Percentiles rank a stretch among this genome's conserved stretches.
Conservation (phyloP, 2,329 filamentous ascomycete genomes). For the Huntiella decipiens region DNA sequence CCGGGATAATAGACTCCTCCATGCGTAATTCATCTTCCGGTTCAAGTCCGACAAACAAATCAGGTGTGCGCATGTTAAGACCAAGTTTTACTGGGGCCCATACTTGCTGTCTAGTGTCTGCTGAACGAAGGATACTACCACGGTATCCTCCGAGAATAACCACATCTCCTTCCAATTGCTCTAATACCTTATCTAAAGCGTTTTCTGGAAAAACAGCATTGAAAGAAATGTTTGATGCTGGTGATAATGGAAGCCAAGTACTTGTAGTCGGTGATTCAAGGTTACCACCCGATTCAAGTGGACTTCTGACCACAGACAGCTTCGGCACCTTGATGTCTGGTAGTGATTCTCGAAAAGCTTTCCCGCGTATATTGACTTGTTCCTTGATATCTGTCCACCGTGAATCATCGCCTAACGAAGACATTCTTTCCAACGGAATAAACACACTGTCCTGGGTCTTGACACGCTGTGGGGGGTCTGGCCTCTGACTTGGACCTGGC, state of each 20-base stretch:
- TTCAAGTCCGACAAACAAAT: conserved; percentile 69
- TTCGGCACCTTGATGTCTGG: conserved; percentile 55
- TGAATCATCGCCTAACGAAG: conserved; percentile 68
- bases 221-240: neutral
- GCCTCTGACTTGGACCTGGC: neutral
- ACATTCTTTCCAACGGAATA: conserved; percentile 55
- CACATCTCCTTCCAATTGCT: conserved; percentile 60
- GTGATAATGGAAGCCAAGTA: too few species aligned
- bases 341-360: conserved; percentile 75
- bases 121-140: conserved; percentile 73
- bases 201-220: conserved; percentile 12
- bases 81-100: conserved; percentile 93
- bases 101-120: conserved; percentile 63
- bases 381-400: conserved; percentile 63
- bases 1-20: conserved; percentile 65
- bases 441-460: conserved; percentile 52
- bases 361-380: conserved; percentile 74
- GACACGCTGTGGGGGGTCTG: neutral
- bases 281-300: conserved; percentile 14
- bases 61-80: conserved; percentile 75
- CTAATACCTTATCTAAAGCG: conserved; percentile 36
- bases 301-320: conserved; percentile 32
- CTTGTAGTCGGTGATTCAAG: conserved; percentile 10
- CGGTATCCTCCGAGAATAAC: conserved; percentile 82
- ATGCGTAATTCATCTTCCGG: conserved; percentile 68